These are phyloP conservation scores for Penicillium soppii DNA, from an alignment of 495 filamentous ascomycete species.

Conservation along the genomic window DNA sequence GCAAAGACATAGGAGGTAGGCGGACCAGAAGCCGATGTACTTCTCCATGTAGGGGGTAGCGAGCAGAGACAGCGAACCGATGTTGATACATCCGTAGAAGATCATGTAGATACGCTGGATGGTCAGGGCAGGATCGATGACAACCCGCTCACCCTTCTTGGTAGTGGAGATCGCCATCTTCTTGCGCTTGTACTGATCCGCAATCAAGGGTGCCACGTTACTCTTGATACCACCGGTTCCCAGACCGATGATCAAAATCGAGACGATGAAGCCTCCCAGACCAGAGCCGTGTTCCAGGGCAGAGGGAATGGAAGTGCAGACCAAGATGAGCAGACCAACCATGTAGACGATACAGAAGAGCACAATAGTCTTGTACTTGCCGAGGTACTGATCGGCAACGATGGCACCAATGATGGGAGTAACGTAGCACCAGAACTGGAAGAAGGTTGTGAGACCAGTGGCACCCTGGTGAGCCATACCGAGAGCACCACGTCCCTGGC, in stretches of 20 bases:
- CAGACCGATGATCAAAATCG: conserved; percentile 47
- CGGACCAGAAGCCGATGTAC: conserved; percentile 69
- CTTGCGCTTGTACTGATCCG: conserved; percentile 71
- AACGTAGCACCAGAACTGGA: conserved; percentile 63
- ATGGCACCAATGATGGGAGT: conserved; percentile 60
- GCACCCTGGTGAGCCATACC: conserved; percentile 54
- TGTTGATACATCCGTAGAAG: conserved; percentile 76
- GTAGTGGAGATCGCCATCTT: conserved; percentile 51
- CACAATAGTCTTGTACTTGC: conserved; percentile 69
- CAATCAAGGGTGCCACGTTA: conserved; percentile 59
- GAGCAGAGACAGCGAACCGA: conserved; percentile 65
- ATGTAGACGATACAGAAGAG: conserved; percentile 52
- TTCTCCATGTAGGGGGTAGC: conserved; percentile 66
- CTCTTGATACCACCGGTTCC: conserved; percentile 76
- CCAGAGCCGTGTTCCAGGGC: conserved; percentile 47
- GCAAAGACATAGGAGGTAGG: conserved; percentile 68
- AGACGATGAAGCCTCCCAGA: conserved; percentile 48
- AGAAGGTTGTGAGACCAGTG: conserved; percentile 60
- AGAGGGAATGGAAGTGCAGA: conserved; percentile 47
- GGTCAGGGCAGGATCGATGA: conserved; percentile 73
- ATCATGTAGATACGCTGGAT: conserved; percentile 74
- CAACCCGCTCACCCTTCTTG: conserved; percentile 68
- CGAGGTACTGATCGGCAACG: conserved; percentile 64
- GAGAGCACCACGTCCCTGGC: conserved; percentile 53
- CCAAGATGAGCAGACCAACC: conserved; percentile 47